Evolutionary conservation across 768 basidiomycete species (phyloP).

Genomic region (Rossbeevera mucosa): DNA sequence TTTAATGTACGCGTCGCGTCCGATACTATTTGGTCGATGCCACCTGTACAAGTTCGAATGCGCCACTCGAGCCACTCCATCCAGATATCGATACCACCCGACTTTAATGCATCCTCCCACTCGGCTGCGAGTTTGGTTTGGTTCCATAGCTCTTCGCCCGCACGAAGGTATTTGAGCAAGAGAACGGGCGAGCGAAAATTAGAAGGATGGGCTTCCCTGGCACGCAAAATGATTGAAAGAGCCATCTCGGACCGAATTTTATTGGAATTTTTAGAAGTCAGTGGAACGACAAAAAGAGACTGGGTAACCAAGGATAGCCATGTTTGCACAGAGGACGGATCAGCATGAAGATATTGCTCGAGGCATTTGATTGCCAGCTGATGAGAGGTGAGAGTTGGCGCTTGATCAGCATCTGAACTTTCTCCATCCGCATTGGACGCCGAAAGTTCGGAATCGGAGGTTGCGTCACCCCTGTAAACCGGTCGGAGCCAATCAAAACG

Average conservation of each 20-base stretch:
- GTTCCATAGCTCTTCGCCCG: slow-evolving; percentile 71
- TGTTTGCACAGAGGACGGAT: slow-evolving; percentile 49
- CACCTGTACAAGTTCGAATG: slow-evolving; percentile 43
- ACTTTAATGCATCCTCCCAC: slow-evolving; percentile 63
- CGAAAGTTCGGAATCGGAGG: slow-evolving; percentile 35
- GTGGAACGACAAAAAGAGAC: slow-evolving; percentile 57
- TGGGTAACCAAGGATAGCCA: slow-evolving; percentile 67
- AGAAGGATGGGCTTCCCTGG: slow-evolving; percentile 49
- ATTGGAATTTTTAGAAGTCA: slow-evolving; percentile 61
- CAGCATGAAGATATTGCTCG: slow-evolving; percentile 46
- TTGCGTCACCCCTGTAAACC: slow-evolving; percentile 34
- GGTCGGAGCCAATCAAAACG: slow-evolving; percentile 46
- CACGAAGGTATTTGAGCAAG: slow-evolving; percentile 60
- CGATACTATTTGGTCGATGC: slow-evolving; percentile 49
- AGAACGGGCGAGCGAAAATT: slow-evolving; percentile 49
- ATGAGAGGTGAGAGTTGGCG: slow-evolving; percentile 42
- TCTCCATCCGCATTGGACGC: slow-evolving; percentile 28
- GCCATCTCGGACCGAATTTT: slow-evolving; percentile 69
- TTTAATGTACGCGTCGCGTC: slow-evolving; percentile 47
- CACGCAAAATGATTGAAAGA: slow-evolving; percentile 61
- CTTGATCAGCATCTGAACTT: slow-evolving; percentile 34
- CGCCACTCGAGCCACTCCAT: slow-evolving; percentile 81
- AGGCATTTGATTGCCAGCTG: slow-evolving; percentile 57
- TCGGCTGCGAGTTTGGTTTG: slow-evolving; percentile 50
- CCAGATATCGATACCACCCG: slow-evolving; percentile 57